phyloP scores from a whole-genome alignment of 2,329 filamentous ascomycete species.

The Fusarium liriodendri region DNA sequence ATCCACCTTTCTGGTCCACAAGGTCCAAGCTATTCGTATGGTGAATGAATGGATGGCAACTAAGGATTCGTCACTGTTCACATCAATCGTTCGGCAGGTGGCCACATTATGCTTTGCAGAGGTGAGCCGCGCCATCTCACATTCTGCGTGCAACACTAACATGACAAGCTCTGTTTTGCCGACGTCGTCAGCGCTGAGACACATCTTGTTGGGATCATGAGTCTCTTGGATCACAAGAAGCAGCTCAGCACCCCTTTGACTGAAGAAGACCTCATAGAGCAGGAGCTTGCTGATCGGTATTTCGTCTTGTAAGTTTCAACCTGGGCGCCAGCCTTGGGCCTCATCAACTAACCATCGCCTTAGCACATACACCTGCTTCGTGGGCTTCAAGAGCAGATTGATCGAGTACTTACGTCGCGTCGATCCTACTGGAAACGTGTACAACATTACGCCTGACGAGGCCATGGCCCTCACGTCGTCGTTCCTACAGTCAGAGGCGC shows the following conservation, averaged over 20 bases:
- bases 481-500: background rate
- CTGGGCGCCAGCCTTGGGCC: too few relatives aligned
- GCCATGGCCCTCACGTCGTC: background rate
- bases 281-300: background rate
- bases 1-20: background rate
- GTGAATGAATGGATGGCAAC: background rate
- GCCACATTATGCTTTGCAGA: slow-evolving; percentile 1
- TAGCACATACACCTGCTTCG: background rate
- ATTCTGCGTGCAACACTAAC: background rate
- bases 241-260: background rate
- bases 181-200: background rate
- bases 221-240: background rate
- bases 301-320: background rate
- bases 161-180: background rate
- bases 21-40: background rate
- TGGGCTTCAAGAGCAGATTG: background rate
- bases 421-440: background rate
- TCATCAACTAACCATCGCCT: background rate
- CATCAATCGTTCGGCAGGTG: background rate
- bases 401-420: background rate
- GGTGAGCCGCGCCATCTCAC: background rate
- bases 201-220: background rate
- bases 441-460: background rate
- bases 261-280: background rate
- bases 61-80: background rate